These are phyloP conservation scores for Orbilia quercus DNA, from an alignment of 2,329 filamentous ascomycete species.

Conservation along the genomic window DNA sequence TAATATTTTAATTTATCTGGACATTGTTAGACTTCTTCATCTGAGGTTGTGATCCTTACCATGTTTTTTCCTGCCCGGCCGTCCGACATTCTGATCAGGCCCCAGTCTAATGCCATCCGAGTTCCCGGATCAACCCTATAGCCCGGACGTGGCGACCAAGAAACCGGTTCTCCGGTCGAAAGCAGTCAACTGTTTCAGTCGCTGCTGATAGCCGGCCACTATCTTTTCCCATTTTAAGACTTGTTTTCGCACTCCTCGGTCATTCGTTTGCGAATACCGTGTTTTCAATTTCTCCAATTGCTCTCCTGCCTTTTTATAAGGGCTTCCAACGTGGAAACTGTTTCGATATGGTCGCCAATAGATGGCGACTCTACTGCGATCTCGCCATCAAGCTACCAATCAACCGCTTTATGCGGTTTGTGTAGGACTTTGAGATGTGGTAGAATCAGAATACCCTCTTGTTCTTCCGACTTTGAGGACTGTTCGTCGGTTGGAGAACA, in stretches of 20 bases:
- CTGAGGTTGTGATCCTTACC: neutral
- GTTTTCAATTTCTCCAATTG: neutral
- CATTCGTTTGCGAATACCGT: too few relatives aligned
- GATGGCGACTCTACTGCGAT: neutral
- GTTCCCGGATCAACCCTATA: neutral
- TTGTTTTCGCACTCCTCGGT: too few relatives aligned
- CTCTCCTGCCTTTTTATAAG: neutral
- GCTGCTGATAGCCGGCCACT: neutral
- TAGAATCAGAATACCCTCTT: neutral
- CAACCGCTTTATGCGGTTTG: neutral
- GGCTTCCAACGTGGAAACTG: neutral
- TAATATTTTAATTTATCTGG: neutral
- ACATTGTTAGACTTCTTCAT: neutral
- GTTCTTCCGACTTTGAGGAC: neutral
- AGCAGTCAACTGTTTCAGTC: neutral
- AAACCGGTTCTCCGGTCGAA: neutral
- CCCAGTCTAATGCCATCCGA: neutral
- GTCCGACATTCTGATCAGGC: neutral
- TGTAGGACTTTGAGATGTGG: too few relatives aligned
- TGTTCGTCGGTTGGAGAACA: constrained; percentile 4
- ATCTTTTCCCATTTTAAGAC: neutral
- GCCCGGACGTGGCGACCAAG: neutral
- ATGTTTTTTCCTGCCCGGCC: neutral
- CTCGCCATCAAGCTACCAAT: neutral
- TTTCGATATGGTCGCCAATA: neutral